Evolutionary conservation across 2,329 filamentous ascomycete genomes (phyloP), one percentile per base, ranked within the genome.

Genomic region (Diplodia seriata): DNA sequence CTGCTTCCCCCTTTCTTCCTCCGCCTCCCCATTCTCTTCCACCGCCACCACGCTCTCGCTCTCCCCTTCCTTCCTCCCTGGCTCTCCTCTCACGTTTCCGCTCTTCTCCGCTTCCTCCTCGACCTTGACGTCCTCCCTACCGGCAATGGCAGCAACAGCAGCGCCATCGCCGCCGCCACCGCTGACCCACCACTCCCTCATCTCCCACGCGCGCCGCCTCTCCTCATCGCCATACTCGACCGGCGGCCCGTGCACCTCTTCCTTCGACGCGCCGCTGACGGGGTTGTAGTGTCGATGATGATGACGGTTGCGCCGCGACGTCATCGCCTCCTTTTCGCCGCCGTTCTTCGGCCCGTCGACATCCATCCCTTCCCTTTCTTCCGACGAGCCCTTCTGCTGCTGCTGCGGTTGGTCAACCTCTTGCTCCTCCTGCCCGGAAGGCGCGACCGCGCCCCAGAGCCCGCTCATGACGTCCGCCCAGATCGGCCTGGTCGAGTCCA

Each of bases 171-270:
- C 9, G 11, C 61, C 61, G 40, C 38, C 40, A 31, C 40, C 31
- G 53, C 56, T 55, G 36, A 67, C 15, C 75, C 75, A 85, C 81
- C 81, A 84, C 11, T 36, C 70, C 69, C 79, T 77, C 70, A 84
- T 70, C 70, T 72, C 76, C 69, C 71, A 73, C 18, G 80, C 82
- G 67, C 79, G 76, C 50, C 71, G 71, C 74, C 81, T 79, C 73
- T 85, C 83, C 36, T 80, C 81, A 7, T 79, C 76, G 0, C 81
- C 82, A 49, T 80, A 73, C 74, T 85, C 83, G 1, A 84, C 81
- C 23, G 73, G 75, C 69, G 82, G 82, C 1, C 82, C 83, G 36
- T 76, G 81, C 4, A 81, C 72, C 71, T 84, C 82, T 69, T 84
- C 82, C 62, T 74, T 71, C 47, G 72, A 70, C 70, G 70, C 71